Evolutionary conservation across 202 grass and related monocot species (phyloP), one percentile per base, ranked within the genome.

Genomic region (Cymbopogon flexuosus): DNA sequence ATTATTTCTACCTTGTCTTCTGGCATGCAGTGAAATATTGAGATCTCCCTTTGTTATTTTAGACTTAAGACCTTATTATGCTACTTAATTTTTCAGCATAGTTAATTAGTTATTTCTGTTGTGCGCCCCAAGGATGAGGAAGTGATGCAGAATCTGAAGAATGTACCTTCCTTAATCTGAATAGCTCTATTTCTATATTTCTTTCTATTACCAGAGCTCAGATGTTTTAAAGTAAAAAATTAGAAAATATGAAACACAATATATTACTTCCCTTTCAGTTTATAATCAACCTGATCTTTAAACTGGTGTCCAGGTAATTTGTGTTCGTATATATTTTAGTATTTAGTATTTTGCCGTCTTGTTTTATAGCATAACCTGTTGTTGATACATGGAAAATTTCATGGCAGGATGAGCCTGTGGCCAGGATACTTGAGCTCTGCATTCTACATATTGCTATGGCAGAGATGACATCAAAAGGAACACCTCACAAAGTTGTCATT

Each of bases 361-460:
- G 16, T 58, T 79, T 19, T 73, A 33, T 46, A 15, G 3, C 29
- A 65, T 46, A 68, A 22, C 27, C 8, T 42, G 24, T 0, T 47
- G 22, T 24, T 85, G 37, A 63, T 23, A 14, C 4, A 14, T 70
- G 64, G 33, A 78, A 85, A 56, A 35, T 81, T 79, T 27, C 3
- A 9, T 65, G 67, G 42, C 84, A 98, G 95, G 93, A 91, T 72
- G 92, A 98, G 52, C 87, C 95, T 47, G 69, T 87, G 67, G 92
- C 92, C 62, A 95, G 88, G 85, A 98, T 98, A 68, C 82, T 98
- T 78, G 95, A 98, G 79, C 79, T 98, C 29, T 98, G 95, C 73
- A 95, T 98, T 83, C 87, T 98, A 57, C 95, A 95, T 88, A 91
- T 95, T 87, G 88, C 95, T 69, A 98, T 98, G 95, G 92, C 95